Evolutionary conservation across 2,329 filamentous ascomycete species (phyloP).

Genomic region (Penicillium sumatraense): DNA sequence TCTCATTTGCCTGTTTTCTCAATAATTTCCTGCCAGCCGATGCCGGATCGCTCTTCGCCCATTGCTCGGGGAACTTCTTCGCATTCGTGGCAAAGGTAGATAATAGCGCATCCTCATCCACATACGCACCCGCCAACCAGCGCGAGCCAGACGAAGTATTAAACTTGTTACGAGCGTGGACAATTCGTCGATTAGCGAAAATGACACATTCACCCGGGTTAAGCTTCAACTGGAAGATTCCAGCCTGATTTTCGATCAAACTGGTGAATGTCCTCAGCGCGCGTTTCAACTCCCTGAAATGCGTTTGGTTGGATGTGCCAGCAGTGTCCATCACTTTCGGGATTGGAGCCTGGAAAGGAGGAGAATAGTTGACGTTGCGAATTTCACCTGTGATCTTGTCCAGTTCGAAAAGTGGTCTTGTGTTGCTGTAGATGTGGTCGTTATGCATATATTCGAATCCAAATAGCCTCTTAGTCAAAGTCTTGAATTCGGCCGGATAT

Average conservation of each 20-base stretch:
- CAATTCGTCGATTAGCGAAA: constrained; percentile 86
- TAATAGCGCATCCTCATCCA: constrained; percentile 68
- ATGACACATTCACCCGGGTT: constrained; percentile 84
- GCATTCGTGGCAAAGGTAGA: constrained; percentile 52
- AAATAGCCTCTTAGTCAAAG: constrained; percentile 53
- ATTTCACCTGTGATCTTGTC: constrained; percentile 31
- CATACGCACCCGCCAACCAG: constrained; percentile 86
- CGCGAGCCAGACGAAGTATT: constrained; percentile 66
- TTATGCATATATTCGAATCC: constrained; percentile 72
- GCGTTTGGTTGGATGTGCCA: background rate
- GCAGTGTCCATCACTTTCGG: background rate
- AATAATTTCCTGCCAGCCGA: background rate
- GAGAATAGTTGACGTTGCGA: constrained; percentile 69
- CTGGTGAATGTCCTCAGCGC: constrained; percentile 63
- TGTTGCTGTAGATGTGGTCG: constrained; percentile 65
- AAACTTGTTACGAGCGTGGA: constrained; percentile 82
- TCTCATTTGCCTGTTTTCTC: background rate
- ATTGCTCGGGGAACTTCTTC: constrained; percentile 14
- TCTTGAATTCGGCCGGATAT: constrained; percentile 19
- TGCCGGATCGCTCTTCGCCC: constrained; percentile 11
- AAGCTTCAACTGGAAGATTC: constrained; percentile 72
- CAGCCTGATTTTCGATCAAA: constrained; percentile 61
- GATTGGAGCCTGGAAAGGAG: constrained; percentile 74
- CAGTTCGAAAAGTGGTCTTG: constrained; percentile 60
- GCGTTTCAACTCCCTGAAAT: constrained; percentile 16